Evolutionary conservation across 768 basidiomycete species (phyloP).

Genomic region (Polyporus arcularius): DNA sequence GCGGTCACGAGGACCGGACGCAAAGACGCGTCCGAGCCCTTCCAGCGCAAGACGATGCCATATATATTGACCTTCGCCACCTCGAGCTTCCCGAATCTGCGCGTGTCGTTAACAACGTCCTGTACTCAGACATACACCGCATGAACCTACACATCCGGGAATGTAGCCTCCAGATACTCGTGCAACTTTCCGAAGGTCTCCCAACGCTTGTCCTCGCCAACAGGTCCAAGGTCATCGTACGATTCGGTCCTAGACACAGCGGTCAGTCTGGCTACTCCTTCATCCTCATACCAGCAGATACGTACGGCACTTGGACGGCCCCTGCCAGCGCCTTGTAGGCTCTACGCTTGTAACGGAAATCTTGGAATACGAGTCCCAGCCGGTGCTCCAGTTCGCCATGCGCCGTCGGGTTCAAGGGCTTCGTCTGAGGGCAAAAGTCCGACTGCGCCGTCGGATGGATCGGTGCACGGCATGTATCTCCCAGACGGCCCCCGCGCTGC

Average conservation of each 20-base stretch:
- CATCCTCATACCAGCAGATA: constrained; percentile 12
- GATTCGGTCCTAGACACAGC: constrained; percentile 44
- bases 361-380: constrained; percentile 31
- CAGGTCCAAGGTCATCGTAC: constrained; percentile 46
- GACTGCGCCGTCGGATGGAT: neutral
- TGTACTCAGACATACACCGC: neutral
- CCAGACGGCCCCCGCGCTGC: too few species aligned
- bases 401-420: constrained; percentile 27
- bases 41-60: constrained; percentile 61
- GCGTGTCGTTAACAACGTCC: constrained; percentile 30
- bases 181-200: constrained; percentile 38
- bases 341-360: constrained; percentile 33
- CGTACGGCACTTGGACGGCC: constrained; percentile 39
- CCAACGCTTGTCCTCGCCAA: constrained; percentile 50
- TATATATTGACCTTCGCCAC: constrained; percentile 61
- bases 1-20: constrained; percentile 58
- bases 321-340: constrained; percentile 25
- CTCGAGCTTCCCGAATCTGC: constrained; percentile 40
- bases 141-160: constrained; percentile 56
- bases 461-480: neutral
- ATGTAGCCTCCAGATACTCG: constrained; percentile 47
- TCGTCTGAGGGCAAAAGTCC: constrained; percentile 37
- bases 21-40: constrained; percentile 45
- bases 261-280: neutral
- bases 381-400: constrained; percentile 34